Evolutionary conservation across 208 protist species (phyloP).

Genomic region (Leishmania major): DNA sequence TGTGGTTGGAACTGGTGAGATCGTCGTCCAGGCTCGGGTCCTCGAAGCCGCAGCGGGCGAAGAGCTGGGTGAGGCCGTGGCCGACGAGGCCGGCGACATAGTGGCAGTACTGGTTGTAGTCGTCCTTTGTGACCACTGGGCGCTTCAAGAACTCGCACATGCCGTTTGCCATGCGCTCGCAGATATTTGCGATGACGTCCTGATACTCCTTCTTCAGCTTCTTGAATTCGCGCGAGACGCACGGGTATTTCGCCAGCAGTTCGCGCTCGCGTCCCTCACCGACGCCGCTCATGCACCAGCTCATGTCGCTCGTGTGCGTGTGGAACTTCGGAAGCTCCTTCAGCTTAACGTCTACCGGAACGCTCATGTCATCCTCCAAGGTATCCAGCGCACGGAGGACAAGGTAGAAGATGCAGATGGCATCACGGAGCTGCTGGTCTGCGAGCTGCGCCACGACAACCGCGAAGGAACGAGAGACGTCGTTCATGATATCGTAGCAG

Average conservation of each 20-base stretch:
- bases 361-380: conserved; percentile 94
- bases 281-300: conserved; percentile 56
- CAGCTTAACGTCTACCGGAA: conserved; percentile 71
- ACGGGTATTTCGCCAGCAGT: conserved; percentile 71
- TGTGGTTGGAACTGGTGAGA: conserved; percentile 87
- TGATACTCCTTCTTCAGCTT: conserved; percentile 74
- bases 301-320: conserved; percentile 56
- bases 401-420: conserved; percentile 97
- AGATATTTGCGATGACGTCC: conserved; percentile 93
- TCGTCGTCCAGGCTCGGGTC: conserved; percentile 54
- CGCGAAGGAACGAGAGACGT: conserved; percentile 93
- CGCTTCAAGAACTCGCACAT: conserved; percentile 94
- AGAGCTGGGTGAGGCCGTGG: conserved; percentile 94
- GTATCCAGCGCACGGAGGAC: conserved; percentile 96
- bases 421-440: conserved; percentile 73
- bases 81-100: conserved; percentile 98
- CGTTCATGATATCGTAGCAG: conserved; percentile 92
- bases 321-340: conserved; percentile 79
- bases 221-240: conserved; percentile 70
- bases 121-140: conserved; percentile 76
- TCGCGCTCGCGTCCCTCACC: conserved; percentile 71
- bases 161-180: conserved; percentile 90
- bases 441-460: conserved; percentile 94
- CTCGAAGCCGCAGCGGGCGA: conserved; percentile 87
- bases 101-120: conserved; percentile 97